These are phyloP conservation scores for Hanseniaspora mollemarum DNA, from an alignment of 805 yeast genomes.

Conservation along the genomic window DNA sequence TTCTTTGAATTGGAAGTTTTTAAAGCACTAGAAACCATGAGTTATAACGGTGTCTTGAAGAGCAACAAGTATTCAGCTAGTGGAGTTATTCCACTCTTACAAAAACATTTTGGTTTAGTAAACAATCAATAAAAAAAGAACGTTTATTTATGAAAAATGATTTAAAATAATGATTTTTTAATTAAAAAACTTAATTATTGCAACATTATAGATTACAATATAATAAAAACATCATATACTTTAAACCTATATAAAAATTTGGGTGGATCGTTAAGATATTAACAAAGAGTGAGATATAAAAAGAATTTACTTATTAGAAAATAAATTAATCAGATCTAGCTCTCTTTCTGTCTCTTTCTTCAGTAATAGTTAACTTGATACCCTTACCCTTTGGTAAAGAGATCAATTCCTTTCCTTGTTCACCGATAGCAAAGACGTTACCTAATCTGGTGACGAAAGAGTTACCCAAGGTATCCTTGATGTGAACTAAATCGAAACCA, in stretches of 20 bases:
- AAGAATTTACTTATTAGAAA: slow-evolving; percentile 22
- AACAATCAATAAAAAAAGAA: background rate
- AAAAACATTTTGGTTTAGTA: background rate
- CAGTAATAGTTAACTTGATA: slow-evolving; percentile 88
- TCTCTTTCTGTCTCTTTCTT: slow-evolving; percentile 98
- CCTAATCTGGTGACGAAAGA: slow-evolving; percentile 86
- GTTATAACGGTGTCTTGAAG: background rate
- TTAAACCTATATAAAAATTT: slow-evolving; percentile 1
- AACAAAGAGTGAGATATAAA: slow-evolving; percentile 12
- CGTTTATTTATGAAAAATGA: background rate
- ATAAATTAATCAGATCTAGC: slow-evolving; percentile 47
- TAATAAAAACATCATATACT: background rate
- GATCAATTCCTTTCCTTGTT: slow-evolving; percentile 86
- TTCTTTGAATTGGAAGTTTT: slow-evolving; percentile 50
- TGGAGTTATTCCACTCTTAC: background rate
- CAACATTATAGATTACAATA: slow-evolving; percentile 14
- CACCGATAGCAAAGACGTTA: slow-evolving; percentile 92
- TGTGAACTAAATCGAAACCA: slow-evolving; percentile 94
- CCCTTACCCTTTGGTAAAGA: slow-evolving; percentile 99
- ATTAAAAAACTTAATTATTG: slow-evolving; percentile 5
- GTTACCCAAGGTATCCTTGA: slow-evolving; percentile 91
- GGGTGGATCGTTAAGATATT: slow-evolving; percentile 16
- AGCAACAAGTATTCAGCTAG: background rate
- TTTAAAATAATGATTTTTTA: background rate
- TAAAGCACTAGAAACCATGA: slow-evolving; percentile 28